A percentile compares a stretch with the other conserved stretches of the same genome.
phyloP scores from a whole-genome alignment of 345 rosid genomes.

The Eutrema heterophyllum region DNA sequence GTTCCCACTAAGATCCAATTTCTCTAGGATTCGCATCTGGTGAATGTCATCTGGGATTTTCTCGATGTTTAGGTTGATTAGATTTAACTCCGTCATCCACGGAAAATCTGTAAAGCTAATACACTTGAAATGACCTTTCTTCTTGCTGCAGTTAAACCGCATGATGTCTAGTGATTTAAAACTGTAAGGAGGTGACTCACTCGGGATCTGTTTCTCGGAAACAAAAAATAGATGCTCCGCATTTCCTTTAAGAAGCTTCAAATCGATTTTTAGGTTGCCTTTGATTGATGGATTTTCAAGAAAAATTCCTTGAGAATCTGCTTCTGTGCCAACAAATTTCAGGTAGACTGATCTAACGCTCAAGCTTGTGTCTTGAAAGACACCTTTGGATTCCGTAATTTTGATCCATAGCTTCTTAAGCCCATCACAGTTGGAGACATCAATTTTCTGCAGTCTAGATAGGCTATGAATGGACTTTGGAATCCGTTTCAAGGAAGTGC shows the following conservation, averaged over 20 bases:
- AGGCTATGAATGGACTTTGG: not conserved
- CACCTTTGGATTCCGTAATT: not conserved
- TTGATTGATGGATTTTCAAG: not conserved
- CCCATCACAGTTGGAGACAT: constrained; percentile 10
- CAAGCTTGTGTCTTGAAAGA: not conserved
- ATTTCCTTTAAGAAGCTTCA: not conserved
- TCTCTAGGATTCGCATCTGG: not conserved
- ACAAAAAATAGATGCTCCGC: not conserved
- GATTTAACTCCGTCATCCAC: not conserved
- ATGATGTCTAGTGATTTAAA: not conserved
- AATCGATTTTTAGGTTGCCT: not conserved
- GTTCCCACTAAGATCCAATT: no score
- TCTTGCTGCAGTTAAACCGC: not conserved
- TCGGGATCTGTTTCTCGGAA: not conserved
- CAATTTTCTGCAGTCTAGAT: constrained; percentile 1
- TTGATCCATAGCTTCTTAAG: not conserved
- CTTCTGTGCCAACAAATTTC: not conserved
- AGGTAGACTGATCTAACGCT: not conserved
- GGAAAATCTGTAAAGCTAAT: not conserved
- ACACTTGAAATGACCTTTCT: not conserved
- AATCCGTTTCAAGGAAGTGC: not conserved
- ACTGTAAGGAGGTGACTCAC: not conserved
- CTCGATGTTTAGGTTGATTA: not conserved
- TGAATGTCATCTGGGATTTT: not conserved
- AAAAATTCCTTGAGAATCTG: no score